Conservation (phyloP, 1,284 basidiomycete species). For the Exobasidium rhododendri region DNA sequence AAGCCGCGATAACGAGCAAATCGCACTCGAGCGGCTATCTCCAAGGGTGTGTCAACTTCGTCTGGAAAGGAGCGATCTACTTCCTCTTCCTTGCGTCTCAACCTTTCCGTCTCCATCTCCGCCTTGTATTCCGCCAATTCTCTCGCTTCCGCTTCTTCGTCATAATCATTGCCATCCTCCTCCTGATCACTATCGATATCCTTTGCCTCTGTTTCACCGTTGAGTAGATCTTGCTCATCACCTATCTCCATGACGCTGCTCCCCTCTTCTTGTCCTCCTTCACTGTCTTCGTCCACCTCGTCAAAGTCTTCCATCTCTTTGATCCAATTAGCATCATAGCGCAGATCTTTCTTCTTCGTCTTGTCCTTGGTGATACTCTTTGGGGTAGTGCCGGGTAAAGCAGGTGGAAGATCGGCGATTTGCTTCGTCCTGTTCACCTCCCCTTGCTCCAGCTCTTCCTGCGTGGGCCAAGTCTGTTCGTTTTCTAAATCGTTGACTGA, state of each 20-base stretch:
- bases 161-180: slow-evolving; percentile 51
- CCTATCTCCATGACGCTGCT: slow-evolving; percentile 15
- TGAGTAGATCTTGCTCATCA: slow-evolving; percentile 29
- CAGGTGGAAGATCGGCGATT: slow-evolving; percentile 45
- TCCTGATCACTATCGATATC: slow-evolving; percentile 57
- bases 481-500: slow-evolving; percentile 82
- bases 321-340: slow-evolving; percentile 51
- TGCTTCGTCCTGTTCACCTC: slow-evolving; percentile 18
- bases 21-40: slow-evolving; percentile 76
- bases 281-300: slow-evolving; percentile 61
- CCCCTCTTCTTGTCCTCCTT: slow-evolving; percentile 61
- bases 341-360: slow-evolving; percentile 51
- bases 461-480: slow-evolving; percentile 98
- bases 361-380: slow-evolving; percentile 42
- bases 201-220: slow-evolving; percentile 60
- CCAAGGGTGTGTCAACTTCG: slow-evolving; percentile 92
- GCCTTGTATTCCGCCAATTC: slow-evolving; percentile 65
- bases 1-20: slow-evolving; percentile 92
- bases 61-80: slow-evolving; percentile 87
- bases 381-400: slow-evolving; percentile 55
- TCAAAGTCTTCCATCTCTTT: slow-evolving; percentile 60
- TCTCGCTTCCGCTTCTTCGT: slow-evolving; percentile 52
- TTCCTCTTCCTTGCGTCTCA: slow-evolving; percentile 63
- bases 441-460: slow-evolving; percentile 75
- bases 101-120: slow-evolving; percentile 77